Evolutionary conservation across 1,139 yeast species (phyloP), one percentile per base, ranked within the genome.

Genomic region (Entelexis sorbosivorans): DNA sequence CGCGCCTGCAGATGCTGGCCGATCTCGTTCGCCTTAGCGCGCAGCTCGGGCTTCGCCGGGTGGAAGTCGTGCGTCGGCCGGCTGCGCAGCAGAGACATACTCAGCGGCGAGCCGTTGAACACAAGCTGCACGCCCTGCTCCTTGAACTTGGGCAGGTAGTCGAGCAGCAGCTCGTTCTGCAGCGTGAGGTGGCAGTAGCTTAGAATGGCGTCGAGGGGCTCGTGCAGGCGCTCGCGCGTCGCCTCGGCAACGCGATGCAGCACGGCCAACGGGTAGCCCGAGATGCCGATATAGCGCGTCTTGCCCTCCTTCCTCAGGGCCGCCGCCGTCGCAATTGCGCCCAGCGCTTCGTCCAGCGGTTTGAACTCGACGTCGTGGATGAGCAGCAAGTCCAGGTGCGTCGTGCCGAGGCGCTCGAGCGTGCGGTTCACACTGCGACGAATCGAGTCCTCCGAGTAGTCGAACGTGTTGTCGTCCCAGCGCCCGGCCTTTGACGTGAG

Each of bases 291-390:
- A 59, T 80, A 72, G 44, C 68, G 70, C 44, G 87, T 73, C 8
- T 75, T 40, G 0, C 95, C 95, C 60, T 79, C 79, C 4, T 70
- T 61, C 64, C 86, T 83, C 60, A 89, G 68, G 46, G 61, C 60
- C 59, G 70, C 73, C 59, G 87, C 72, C 59, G 79, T 82, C 36
- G 64, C 66, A 51, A 88, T 69, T 0, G 95, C 96, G 24, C 67
- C 82, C 29, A 77, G 61, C 7, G 82, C 76, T 24, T 75, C 74
- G 0, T 66, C 71, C 28, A 74, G 74, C 1, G 73, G 66, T 9
- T 81, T 85, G 67, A 89, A 89, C 66, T 89, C 97, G 51, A 88
- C 79, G 62, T 89, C 97, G 66, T 89, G 97, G 63, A 88, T 71
- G 64, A 85, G 86, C 6, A 89, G 84, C 58, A 86, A 70, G 64